Percentiles rank a stretch among this genome's conserved stretches.
Evolutionary conservation across 1,284 basidiomycete species (phyloP).

Genomic region (Melampsora abietis-canadensis): DNA sequence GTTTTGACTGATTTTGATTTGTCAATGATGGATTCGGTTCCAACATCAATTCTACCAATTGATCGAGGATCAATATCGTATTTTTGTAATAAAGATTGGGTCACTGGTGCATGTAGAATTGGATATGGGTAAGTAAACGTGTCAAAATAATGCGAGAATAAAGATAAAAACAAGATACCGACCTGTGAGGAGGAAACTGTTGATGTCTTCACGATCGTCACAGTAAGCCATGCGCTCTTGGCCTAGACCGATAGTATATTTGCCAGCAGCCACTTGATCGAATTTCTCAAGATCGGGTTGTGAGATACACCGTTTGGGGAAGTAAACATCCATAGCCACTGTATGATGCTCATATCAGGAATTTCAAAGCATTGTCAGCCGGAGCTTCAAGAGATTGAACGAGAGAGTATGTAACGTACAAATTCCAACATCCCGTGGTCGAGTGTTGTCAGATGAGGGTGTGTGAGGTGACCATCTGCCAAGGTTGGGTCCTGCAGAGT

Average conservation of each 20-base stretch:
- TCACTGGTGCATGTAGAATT: constrained; percentile 48
- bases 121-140: neutral
- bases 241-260: constrained; percentile 98
- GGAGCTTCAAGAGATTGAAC: neutral
- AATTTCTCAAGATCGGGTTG: constrained; percentile 90
- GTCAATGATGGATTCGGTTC: constrained; percentile 99
- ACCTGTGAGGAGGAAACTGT: constrained; percentile 94
- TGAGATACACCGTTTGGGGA: constrained; percentile 66
- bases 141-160: constrained; percentile 10
- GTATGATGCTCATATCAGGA: neutral
- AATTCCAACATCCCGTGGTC: constrained; percentile 35
- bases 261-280: constrained; percentile 91
- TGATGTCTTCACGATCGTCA: constrained; percentile 83
- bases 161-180: constrained; percentile 51
- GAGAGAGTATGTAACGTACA: neutral
- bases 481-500: constrained; percentile 1
- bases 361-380: neutral
- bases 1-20: constrained; percentile 99
- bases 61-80: constrained; percentile 93
- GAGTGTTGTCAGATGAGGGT: constrained; percentile 4
- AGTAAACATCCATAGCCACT: constrained; percentile 42
- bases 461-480: constrained; percentile 20
- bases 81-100: constrained; percentile 78
- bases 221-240: constrained; percentile 98
- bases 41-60: constrained; percentile 95